Conservation (phyloP, 1,284 basidiomycete genomes). For the Tilletia walkeri region DNA sequence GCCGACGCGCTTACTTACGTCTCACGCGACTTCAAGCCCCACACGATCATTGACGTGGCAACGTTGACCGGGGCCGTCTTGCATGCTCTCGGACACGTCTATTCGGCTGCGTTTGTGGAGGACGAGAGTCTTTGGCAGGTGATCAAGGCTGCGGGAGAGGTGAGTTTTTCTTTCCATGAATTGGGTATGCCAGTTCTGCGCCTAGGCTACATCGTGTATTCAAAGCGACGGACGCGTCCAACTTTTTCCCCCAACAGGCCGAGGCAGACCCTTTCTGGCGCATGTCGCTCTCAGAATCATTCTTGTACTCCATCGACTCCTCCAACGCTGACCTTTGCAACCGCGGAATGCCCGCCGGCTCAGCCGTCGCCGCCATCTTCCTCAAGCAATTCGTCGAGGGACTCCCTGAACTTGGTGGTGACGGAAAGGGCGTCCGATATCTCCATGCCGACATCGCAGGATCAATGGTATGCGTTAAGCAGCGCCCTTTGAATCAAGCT, state of each 20-base stretch:
- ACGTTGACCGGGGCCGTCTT: conserved; percentile 67
- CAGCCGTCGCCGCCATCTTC: conserved; percentile 82
- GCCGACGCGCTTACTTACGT: conserved; percentile 80
- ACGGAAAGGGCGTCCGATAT: conserved; percentile 36
- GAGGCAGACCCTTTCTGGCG: conserved; percentile 56
- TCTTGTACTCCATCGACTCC: conserved; percentile 70
- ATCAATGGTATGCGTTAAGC: conserved; percentile 62
- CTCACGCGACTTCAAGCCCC: conserved; percentile 73
- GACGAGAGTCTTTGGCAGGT: conserved; percentile 65
- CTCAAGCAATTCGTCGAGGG: conserved; percentile 68
- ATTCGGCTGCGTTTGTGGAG: conserved; percentile 73
- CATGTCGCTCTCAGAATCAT: conserved; percentile 70
- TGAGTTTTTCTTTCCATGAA: background rate
- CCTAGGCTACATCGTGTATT: too few species aligned
- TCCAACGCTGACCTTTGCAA: conserved; percentile 82
- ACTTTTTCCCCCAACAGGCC: conserved; percentile 61
- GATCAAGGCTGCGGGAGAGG: conserved; percentile 69
- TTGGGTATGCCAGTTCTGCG: too few species aligned
- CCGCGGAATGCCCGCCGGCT: conserved; percentile 70
- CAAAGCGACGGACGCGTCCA: too few species aligned
- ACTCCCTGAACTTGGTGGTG: conserved; percentile 36
- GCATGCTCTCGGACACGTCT: conserved; percentile 65
- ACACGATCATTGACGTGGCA: conserved; percentile 80
- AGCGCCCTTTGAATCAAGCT: too few species aligned
- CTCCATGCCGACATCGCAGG: conserved; percentile 71